Evolutionary conservation across 257 asterid species (phyloP), one percentile per base, ranked within the genome.

Genomic region (Ocimum tenuiflorum): DNA sequence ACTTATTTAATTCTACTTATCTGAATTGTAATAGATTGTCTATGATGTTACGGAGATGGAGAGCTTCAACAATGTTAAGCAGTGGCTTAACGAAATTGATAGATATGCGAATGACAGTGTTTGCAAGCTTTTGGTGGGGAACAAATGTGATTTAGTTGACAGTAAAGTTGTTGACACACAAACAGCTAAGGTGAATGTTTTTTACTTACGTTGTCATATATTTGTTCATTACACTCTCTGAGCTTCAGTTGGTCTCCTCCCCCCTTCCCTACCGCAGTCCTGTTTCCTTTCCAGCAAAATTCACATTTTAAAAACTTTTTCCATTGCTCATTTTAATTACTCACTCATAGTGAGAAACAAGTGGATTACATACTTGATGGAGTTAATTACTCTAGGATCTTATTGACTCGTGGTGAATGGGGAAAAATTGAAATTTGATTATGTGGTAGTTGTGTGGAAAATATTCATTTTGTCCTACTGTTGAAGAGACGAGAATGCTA

Each of bases 21-120:
- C 23, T 63, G 29, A 14, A 69, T 60, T 76, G 73, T 52, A 33
- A 70, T 70, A 88, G 98, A 87, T 91, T 68, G 96, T 91, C 66
- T 91, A 91, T 56, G 98, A 91, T 77, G 98, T 91, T 29, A 91
- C 98, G 54, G 96, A 88, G 68, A 86, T 83, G 95, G 98, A 91
- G 85, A 91, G 98, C 86, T 91, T 88, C 92, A 86, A 88, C 88
- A 88, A 91, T 77, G 96, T 91, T 46, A 91, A 91, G 79, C 98
- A 91, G 73, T 91, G 98, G 98, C 83, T 91, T 41, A 91, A 76
- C 81, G 98, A 91, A 86, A 88, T 88, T 36, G 95, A 91, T 75
- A 85, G 95, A 82, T 91, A 91, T 59, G 96, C 98, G 50, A 91
- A 87, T 75, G 96, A 91, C 52, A 91, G 81, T 35, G 98, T 91